Evolutionary conservation across 352 stramenopile genomes (phyloP), one percentile per base, ranked within the genome.

Genomic region (Peronospora farinosa): DNA sequence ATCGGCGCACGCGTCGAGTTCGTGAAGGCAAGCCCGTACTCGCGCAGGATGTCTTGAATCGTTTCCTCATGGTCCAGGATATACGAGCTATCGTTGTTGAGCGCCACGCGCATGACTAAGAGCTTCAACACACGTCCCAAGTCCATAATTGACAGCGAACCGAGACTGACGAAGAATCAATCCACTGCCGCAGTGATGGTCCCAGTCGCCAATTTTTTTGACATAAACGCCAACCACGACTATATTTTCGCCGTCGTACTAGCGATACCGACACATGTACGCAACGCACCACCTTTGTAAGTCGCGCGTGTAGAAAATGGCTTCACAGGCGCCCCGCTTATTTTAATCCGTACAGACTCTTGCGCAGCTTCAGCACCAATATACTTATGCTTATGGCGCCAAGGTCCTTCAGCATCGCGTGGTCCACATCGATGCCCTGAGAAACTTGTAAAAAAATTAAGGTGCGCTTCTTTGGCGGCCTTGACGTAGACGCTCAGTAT

Each of bases 231-330:
- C 66, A 13, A 65, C 47, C 2, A 69, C 5, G 4, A 39, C 32
- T 0, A 47, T 46, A 0, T 30, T 23, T 9, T 0, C 9, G 3
- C 12, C 16, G 16, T 37, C 3, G 0, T 17, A 5, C 25, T 41
- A 47, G 27, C 31, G 61, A 40, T 61, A 72, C 0, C 70, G 2
- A 47, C 63, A 76, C 11, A 48, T 40, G 47, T 72, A 54, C 5
- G 58, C 54, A 7, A 46, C 37, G 31, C 54, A 54, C 16, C n/a
- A n/a, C n/a, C n/a, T n/a, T n/a, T 63, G 47, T 16, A 33, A 32
- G 63, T 45, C 0, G 56, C 16, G 4, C 45, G 19, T 63, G 45
- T 5, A 67, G 27, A 0, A 57, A 16, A 27, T 68, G 10, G 27
- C 36, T 35, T 57, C 67, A 77, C 37, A 77, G 21, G 0, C 61